Base-by-base conservation (phyloP, 2,329 filamentous ascomycete species). In the Rachicladosporium sp. region DNA sequence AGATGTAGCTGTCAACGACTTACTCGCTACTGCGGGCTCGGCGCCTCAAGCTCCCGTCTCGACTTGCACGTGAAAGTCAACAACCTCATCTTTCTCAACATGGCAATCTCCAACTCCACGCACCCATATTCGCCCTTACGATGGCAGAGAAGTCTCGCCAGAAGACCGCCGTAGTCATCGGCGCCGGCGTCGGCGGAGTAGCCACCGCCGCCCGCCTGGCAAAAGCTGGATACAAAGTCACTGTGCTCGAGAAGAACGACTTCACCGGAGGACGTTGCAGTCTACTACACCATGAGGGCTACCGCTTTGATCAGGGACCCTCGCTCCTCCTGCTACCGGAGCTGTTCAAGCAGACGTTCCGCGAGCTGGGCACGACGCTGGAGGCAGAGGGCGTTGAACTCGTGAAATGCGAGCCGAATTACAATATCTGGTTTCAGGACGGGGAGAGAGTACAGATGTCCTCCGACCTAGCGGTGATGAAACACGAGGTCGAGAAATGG, bases 241-340 rank as follows among this genome's bases (percentile, higher is more conserved):
- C 79, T 0, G 77, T 86, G 2, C 62, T 86, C n/a, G 82, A 87
- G 59, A 85, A 85, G 66, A 85, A 86, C 53, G 63, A 64, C 41
- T 82, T 82, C 55, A 78, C 76, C 0, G 82, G 82, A 34, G 82
- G 82, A 3, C 68, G 82, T 40, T 86, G 80, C 60, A 80, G 74
- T 33, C 60, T 85, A 19, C 69, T 85, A 30, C 63, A 73, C 38
- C 63, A 73, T 43, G 62, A 73, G 35, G 76, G 73, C 40, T 76
- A 77, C 57, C 66, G 82, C 42, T 86, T 86, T 62, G 82, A 87
- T 53, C 80, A 85, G 64, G 82, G 82, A 0, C 82, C 82, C 0
- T 85, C 80, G 1, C 70, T 86, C 3, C 70, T 86, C 11, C 68
- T 87, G 0, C 73, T 86, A 4, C 82, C 82, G 2, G 71, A 74